Conservation (phyloP, 495 filamentous ascomycete genomes). For the Daldinia caldariorum region DNA sequence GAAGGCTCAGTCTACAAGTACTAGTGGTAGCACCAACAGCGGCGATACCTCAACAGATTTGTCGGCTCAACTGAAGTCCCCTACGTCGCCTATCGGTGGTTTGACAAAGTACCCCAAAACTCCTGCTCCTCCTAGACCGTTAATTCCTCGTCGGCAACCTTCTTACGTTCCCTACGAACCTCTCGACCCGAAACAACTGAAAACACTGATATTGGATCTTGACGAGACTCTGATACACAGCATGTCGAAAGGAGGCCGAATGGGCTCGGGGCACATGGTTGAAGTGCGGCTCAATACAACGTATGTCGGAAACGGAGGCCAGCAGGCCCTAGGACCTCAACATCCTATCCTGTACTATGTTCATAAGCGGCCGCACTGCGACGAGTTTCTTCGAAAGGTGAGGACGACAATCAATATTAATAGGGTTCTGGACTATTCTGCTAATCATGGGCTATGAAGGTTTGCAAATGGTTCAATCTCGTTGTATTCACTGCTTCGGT, state of each 20-base stretch:
- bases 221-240: conserved; percentile 98
- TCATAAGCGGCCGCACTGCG: conserved; percentile 95
- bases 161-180: conserved; percentile 72
- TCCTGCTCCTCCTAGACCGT: conserved; percentile 85
- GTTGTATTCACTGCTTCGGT: conserved; percentile 96
- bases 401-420: conserved; percentile 30
- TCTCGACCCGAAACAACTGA: conserved; percentile 67
- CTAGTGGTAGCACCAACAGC: conserved; percentile 43
- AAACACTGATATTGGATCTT: conserved; percentile 93
- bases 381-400: conserved; percentile 93
- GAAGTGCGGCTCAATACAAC: conserved; percentile 87
- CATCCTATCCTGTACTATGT: conserved; percentile 99
- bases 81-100: conserved; percentile 81
- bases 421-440: conserved; percentile 8
- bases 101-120: conserved; percentile 90
- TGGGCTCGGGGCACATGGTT: conserved; percentile 98
- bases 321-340: conserved; percentile 77
- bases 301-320: conserved; percentile 68
- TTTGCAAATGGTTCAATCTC: conserved; percentile 98
- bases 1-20: conserved; percentile 58
- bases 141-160: conserved; percentile 85
- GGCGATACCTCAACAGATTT: conserved; percentile 50
- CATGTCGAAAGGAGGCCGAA: conserved; percentile 93
- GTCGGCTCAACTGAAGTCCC: conserved; percentile 79
- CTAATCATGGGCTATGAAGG: conserved; percentile 52